These are phyloP conservation scores for Fagopyrum esculentum DNA, from an alignment of 148 eudicot genomes.

Conservation along the genomic window DNA sequence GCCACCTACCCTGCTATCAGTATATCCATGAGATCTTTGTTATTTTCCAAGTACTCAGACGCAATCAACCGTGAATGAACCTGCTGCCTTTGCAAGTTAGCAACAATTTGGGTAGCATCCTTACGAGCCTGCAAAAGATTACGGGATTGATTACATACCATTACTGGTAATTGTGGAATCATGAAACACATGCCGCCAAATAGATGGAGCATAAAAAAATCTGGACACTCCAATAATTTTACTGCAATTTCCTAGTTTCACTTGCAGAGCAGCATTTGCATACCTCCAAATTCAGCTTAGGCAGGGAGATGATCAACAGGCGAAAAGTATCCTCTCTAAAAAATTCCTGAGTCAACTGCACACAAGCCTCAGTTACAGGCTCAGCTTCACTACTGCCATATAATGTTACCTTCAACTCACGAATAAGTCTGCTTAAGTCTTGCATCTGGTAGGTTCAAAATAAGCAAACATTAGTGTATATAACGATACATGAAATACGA, in stretches of 20 bases:
- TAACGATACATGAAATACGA: neutral
- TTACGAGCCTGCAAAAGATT: constrained; percentile 38
- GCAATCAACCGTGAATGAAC: constrained; percentile 41
- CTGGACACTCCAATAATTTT: neutral
- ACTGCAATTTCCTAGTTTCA: neutral
- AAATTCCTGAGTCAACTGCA: constrained; percentile 48
- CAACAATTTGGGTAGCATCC: constrained; percentile 45
- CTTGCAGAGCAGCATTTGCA: neutral
- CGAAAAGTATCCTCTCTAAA: constrained; percentile 41
- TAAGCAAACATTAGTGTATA: neutral
- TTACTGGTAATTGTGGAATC: constrained; percentile 18
- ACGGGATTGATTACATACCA: constrained; percentile 24
- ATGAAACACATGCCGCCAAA: neutral
- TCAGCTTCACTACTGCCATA: constrained; percentile 51
- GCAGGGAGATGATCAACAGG: constrained; percentile 36
- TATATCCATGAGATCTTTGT: constrained; percentile 39
- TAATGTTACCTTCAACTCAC: constrained; percentile 41
- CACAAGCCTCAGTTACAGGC: constrained; percentile 45
- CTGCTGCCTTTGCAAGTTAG: constrained; percentile 47
- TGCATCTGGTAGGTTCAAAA: constrained; percentile 25
- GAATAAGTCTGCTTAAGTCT: constrained; percentile 28
- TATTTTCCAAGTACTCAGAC: constrained; percentile 46
- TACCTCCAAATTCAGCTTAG: constrained; percentile 46
- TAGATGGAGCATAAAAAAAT: neutral
- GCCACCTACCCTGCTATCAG: constrained; percentile 34